These are phyloP conservation scores for Zanthoxylum bungeanum DNA, from an alignment of 345 rosid species.

Conservation along the genomic window DNA sequence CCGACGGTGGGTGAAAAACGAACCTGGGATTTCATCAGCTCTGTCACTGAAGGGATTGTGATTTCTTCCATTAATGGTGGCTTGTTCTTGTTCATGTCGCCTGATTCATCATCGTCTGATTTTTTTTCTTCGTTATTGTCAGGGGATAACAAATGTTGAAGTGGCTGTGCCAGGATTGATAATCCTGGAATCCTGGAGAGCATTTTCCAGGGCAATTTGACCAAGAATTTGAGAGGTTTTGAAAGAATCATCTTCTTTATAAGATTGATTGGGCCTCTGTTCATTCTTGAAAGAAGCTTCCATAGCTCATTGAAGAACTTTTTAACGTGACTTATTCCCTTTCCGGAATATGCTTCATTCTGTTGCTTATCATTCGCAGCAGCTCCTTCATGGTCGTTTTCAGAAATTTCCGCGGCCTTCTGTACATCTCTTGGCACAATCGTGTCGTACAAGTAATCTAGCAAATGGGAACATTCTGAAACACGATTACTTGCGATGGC, in stretches of 20 bases:
- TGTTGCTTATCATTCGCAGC: too few relatives aligned
- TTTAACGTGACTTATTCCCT: conserved; percentile 22
- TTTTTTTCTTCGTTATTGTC: not conserved
- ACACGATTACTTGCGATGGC: too few relatives aligned
- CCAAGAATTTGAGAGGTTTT: conserved; percentile 20
- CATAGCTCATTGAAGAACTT: conserved; percentile 20
- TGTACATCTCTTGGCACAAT: too few relatives aligned
- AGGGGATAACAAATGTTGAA: conserved; percentile 24
- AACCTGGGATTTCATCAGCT: too few relatives aligned
- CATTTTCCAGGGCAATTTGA: conserved; percentile 51
- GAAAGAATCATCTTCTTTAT: conserved; percentile 31
- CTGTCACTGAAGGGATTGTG: conserved; percentile 61
- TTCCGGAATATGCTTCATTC: not conserved
- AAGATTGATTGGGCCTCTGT: conserved; percentile 9
- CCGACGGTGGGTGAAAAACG: too few relatives aligned
- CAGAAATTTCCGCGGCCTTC: too few relatives aligned
- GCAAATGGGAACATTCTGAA: not conserved
- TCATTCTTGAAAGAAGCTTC: conserved; percentile 24
- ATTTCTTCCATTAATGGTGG: conserved; percentile 70
- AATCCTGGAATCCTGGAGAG: conserved; percentile 51
- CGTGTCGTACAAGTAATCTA: not conserved
- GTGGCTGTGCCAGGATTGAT: conserved; percentile 30
- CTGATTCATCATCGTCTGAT: not conserved
- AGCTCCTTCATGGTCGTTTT: too few relatives aligned
- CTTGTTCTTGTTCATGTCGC: conserved; percentile 22